Evolutionary conservation across 192 early-diverging fungal genomes (phyloP).

Genomic region (Podila clonocystis): DNA sequence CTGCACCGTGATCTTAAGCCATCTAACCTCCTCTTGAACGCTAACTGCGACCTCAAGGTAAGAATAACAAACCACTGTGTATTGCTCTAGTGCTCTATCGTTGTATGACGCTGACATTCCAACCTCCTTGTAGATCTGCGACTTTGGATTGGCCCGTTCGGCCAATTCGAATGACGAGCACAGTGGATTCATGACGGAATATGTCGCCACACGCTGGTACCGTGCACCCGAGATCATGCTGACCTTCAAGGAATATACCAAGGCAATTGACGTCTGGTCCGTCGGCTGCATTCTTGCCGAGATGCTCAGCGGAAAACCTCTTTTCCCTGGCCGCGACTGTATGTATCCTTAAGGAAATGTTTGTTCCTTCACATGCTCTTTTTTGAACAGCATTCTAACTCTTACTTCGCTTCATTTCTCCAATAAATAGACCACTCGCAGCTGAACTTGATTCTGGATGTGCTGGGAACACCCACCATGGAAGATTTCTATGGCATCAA

Average conservation of each 20-base stretch:
- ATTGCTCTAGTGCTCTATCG: too few relatives aligned
- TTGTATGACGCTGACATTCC: neutral
- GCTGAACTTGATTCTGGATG: conserved; percentile 93
- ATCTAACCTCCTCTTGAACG: conserved; percentile 88
- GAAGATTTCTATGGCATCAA: conserved; percentile 85
- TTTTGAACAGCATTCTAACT: neutral
- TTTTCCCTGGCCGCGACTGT: conserved; percentile 87
- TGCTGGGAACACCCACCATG: conserved; percentile 97
- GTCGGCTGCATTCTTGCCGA: conserved; percentile 92
- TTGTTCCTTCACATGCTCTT: neutral
- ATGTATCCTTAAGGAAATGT: neutral
- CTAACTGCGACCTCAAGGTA: conserved; percentile 90
- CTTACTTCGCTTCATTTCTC: neutral
- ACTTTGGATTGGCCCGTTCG: conserved; percentile 97
- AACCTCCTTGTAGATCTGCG: conserved; percentile 80
- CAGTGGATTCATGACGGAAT: conserved; percentile 95
- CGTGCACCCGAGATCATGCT: conserved; percentile 97
- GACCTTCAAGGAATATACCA: conserved; percentile 97
- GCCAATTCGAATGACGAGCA: conserved; percentile 84
- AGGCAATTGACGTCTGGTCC: conserved; percentile 96
- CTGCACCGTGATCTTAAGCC: conserved; percentile 99
- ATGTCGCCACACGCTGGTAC: conserved; percentile 96
- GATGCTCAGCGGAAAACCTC: conserved; percentile 81
- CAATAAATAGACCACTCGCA: conserved; percentile 87
- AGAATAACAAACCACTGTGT: too few relatives aligned